Percentiles rank a stretch among this genome's conserved stretches.
These are phyloP conservation scores for Polyplosphaeria fusca DNA, from an alignment of 495 filamentous ascomycete genomes.

Conservation along the genomic window DNA sequence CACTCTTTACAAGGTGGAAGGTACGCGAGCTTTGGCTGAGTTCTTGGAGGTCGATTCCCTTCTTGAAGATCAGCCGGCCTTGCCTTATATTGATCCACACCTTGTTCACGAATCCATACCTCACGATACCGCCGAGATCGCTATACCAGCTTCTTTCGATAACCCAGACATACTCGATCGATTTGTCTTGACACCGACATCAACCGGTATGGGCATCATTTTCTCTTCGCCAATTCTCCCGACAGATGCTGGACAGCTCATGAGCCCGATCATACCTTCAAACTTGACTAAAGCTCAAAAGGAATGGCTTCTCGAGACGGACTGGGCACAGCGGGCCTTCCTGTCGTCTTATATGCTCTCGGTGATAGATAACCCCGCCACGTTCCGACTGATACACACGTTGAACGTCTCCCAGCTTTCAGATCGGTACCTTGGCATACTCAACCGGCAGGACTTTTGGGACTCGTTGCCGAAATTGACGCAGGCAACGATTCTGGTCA, in stretches of 20 bases:
- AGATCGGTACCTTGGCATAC: conserved; percentile 44
- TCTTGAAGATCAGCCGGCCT: neutral
- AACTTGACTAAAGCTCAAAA: conserved; percentile 51
- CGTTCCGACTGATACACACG: conserved; percentile 45
- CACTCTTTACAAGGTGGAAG: conserved; percentile 24
- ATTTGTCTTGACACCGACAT: neutral
- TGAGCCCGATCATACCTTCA: conserved; percentile 41
- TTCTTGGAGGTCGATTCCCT: neutral
- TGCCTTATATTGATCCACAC: conserved; percentile 24
- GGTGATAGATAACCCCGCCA: conserved; percentile 48
- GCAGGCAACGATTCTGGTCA: conserved; percentile 48
- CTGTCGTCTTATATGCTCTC: conserved; percentile 55
- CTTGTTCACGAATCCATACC: conserved; percentile 17
- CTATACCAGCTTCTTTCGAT: conserved; percentile 14
- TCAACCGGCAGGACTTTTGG: conserved; percentile 54
- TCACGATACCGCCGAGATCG: conserved; percentile 10
- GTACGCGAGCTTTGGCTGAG: conserved; percentile 2
- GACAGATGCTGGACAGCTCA: conserved; percentile 10
- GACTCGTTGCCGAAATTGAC: conserved; percentile 44
- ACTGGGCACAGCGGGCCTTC: conserved; percentile 58
- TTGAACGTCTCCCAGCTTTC: conserved; percentile 55
- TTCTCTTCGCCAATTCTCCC: conserved; percentile 13
- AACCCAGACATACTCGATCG: conserved; percentile 11
- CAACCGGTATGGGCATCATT: conserved; percentile 10
- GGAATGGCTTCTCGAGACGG: conserved; percentile 56